Evolutionary conservation across 1,284 basidiomycete species (phyloP), one percentile per base, ranked within the genome.

Genomic region (Cerrena zonata): DNA sequence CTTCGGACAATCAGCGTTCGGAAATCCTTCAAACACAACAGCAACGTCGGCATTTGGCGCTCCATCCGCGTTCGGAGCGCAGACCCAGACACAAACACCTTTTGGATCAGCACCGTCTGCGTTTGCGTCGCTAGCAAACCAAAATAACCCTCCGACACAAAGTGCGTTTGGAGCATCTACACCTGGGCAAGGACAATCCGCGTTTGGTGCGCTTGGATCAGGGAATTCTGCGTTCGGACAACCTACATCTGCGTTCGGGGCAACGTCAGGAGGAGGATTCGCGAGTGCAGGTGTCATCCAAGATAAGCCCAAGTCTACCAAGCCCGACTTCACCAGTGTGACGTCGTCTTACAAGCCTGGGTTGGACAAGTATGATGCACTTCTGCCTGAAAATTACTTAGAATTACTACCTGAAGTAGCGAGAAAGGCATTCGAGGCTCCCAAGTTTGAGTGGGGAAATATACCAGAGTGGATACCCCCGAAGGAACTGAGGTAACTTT

Each of bases 401-500:
- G 66, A 75, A 43, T 64, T 78, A 22, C 58, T 85, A 50, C 84
- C 80, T 5, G 68, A 73, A 37, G 67, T 66, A 22, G 79, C 76
- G 43, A 63, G 78, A 56, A 76, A 77, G 13, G 80, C 83, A 37
- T 93, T 90, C 61, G 66, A 71, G 60, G 72, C 69, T 11, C 69
- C 72, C 46, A 77, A 65, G 66, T 93, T 91, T 60, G 79, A 80
- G 57, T 82, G 83, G 78, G 86, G 82, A 10, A 76, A 78, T 53
- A 79, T 94, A 21, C 91, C 91, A 0, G 80, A 89, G 45, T 81
- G 82, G 71, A 75, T 88, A 44, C 91, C 91, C 34, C 91, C 91
- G 2, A 59, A 86, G 52, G 81, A 84, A 60, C 64, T 89, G 57
- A 71, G 86, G 49, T 84, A 61, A 36, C n/a, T n/a, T n/a, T n/a